Percentiles rank a stretch among this genome's conserved stretches.
phyloP scores from a whole-genome alignment of 495 filamentous ascomycete species.

The Friedmanniomyces simplex region DNA sequence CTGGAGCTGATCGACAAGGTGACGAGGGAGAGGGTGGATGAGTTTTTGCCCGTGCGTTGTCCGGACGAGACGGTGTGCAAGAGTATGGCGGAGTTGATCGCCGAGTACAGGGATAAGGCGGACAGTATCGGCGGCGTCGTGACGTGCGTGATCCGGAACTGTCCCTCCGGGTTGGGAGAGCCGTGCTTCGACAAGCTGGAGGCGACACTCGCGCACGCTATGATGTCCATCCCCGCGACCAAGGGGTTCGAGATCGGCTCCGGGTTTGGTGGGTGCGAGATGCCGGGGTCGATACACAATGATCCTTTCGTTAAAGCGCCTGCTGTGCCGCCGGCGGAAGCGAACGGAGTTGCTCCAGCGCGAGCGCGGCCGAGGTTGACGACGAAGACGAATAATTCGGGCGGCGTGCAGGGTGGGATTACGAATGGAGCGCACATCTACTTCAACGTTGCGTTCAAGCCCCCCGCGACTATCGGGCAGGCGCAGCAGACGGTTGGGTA shows the following conservation, averaged over 20 bases:
- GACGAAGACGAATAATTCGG: constrained; percentile 93
- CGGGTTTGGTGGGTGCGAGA: constrained; percentile 77
- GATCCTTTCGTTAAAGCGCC: constrained; percentile 67
- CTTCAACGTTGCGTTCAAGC: constrained; percentile 94
- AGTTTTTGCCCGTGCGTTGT: constrained; percentile 75
- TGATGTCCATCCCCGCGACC: constrained; percentile 94
- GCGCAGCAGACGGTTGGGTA: constrained; percentile 80
- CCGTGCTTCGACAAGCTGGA: constrained; percentile 96
- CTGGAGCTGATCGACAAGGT: constrained; percentile 64
- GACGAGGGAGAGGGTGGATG: constrained; percentile 70
- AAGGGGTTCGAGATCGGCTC: constrained; percentile 97
- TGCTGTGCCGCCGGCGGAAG: constrained; percentile 21
- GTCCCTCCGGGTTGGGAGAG: constrained; percentile 81
- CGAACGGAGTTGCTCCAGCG: too few species aligned
- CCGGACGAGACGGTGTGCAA: constrained; percentile 53
- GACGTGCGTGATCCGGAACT: constrained; percentile 89
- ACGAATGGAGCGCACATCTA: constrained; percentile 90
- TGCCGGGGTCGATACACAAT: constrained; percentile 88
- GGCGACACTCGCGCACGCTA: constrained; percentile 85
- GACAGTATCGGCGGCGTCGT: constrained; percentile 96
- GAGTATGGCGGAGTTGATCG: constrained; percentile 73
- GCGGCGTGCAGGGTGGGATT: constrained; percentile 94
- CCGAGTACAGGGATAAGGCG: constrained; percentile 63
- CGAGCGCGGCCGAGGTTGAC: constrained; percentile 54
- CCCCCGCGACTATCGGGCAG: constrained; percentile 88